A percentile compares a stretch with the other conserved stretches of the same genome.
Conservation (phyloP, 768 basidiomycete species). For the Mycena chlorophos region DNA sequence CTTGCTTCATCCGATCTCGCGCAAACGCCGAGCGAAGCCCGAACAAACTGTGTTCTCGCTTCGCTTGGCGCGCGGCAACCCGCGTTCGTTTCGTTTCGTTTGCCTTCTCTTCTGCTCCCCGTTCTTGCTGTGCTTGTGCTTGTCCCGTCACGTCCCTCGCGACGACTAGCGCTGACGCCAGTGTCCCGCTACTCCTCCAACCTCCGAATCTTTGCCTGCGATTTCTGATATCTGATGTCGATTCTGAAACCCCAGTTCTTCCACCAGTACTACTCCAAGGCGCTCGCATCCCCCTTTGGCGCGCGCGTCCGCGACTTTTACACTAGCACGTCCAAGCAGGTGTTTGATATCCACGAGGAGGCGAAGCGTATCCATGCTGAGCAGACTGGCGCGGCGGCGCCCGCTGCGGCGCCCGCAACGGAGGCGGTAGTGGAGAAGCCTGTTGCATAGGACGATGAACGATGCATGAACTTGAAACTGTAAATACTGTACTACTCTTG, state of each 20-base stretch:
- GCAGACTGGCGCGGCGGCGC: constrained; percentile 43
- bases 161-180: background rate
- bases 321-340: constrained; percentile 85
- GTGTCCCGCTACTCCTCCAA: background rate
- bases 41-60: no score
- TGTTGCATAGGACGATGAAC: background rate
- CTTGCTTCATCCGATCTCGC: no score
- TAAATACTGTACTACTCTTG: no score
- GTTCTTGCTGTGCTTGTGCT: background rate
- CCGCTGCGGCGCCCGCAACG: constrained; percentile 6
- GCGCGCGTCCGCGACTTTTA: constrained; percentile 80
- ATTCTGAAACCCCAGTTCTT: constrained; percentile 11
- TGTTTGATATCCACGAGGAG: constrained; percentile 90
- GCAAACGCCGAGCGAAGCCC: no score
- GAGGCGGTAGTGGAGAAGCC: background rate
- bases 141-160: background rate
- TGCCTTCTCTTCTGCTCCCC: background rate
- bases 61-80: no score
- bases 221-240: background rate
- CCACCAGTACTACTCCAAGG: constrained; percentile 72
- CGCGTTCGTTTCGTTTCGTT: background rate
- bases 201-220: background rate
- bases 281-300: constrained; percentile 74
- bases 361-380: constrained; percentile 74
- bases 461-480: no score